Percentiles rank a stretch among this genome's conserved stretches.
Conservation (phyloP, 2,329 filamentous ascomycete genomes). For the Hymenoscyphus infarciens region DNA sequence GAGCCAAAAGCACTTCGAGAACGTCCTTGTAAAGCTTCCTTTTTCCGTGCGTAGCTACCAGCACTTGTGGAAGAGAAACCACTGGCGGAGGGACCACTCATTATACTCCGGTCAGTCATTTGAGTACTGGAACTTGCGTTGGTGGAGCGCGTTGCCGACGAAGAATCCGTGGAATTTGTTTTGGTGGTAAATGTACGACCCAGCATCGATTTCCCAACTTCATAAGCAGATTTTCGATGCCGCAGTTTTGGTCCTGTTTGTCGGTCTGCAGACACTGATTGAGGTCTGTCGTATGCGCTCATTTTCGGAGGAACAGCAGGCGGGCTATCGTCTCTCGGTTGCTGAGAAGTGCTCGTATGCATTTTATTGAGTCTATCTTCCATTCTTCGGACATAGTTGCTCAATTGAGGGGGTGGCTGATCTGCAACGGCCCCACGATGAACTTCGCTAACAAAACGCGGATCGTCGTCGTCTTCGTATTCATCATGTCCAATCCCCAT, state of each 20-base stretch:
- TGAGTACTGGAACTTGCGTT: conserved; percentile 67
- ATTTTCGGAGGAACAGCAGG: conserved; percentile 45
- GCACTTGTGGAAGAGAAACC: conserved; percentile 94
- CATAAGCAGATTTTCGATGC: conserved; percentile 73
- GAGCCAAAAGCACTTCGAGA: conserved; percentile 64
- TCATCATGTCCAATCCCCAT: conserved; percentile 59
- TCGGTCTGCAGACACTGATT: conserved; percentile 49
- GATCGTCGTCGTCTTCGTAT: conserved; percentile 47
- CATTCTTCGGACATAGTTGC: conserved; percentile 89
- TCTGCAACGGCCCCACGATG: conserved; percentile 42
- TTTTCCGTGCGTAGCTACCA: conserved; percentile 82
- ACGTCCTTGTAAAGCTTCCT: conserved; percentile 45
- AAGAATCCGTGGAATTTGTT: conserved; percentile 77
- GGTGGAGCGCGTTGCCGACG: conserved; percentile 65
- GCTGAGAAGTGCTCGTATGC: conserved; percentile 26
- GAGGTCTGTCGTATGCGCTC: conserved; percentile 49
- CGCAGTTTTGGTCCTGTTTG: conserved; percentile 47
- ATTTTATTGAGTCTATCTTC: conserved; percentile 63
- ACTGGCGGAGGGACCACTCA: conserved; percentile 89
- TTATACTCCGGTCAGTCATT: conserved; percentile 78
- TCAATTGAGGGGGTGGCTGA: conserved; percentile 65
- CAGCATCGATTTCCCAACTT: conserved; percentile 66
- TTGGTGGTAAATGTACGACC: conserved; percentile 84
- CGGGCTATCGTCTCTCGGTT: conserved; percentile 20
- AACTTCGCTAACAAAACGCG: conserved; percentile 19